phyloP scores from a whole-genome alignment of 257 asterid species.

The Solanum ahanhuiri region DNA sequence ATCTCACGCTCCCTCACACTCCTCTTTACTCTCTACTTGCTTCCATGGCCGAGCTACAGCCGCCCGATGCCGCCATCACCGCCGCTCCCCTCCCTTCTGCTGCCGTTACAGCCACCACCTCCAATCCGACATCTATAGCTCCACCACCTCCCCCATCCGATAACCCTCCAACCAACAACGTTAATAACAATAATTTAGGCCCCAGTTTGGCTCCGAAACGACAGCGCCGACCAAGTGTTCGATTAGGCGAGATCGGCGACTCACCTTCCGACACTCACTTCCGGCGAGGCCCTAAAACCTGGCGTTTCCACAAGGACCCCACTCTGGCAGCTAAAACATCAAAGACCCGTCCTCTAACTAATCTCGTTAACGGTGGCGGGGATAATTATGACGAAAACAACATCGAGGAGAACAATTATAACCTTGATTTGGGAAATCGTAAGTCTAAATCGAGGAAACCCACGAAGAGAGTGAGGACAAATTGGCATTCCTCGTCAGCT shows the following conservation, averaged over 20 bases:
- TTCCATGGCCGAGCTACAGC: constrained; percentile 57
- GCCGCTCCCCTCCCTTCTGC: constrained; percentile 21
- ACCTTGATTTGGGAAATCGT: constrained; percentile 30
- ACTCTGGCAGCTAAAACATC: constrained; percentile 64
- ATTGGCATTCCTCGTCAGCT: constrained; percentile 40
- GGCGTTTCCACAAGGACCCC: constrained; percentile 82
- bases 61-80: constrained; percentile 40
- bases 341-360: constrained; percentile 84
- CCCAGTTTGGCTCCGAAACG: constrained; percentile 63
- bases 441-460: constrained; percentile 63
- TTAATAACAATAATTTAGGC: constrained; percentile 13
- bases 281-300: constrained; percentile 49
- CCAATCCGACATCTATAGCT: constrained; percentile 4
- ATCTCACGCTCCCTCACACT: constrained; percentile 11
- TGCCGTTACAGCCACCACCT: constrained; percentile 6
- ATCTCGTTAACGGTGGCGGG: constrained; percentile 58
- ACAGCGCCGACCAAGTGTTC: constrained; percentile 97
- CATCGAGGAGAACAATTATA: constrained; percentile 17
- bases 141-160: constrained; percentile 33
- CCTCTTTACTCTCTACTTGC: constrained; percentile 4
- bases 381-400: constrained; percentile 31
- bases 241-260: constrained; percentile 95
- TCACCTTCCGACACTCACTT: constrained; percentile 49
- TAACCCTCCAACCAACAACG: constrained; percentile 13
- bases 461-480: constrained; percentile 62